These are phyloP conservation scores for Aschersonia sp. DNA, from an alignment of 2,329 filamentous ascomycete species.

Conservation along the genomic window DNA sequence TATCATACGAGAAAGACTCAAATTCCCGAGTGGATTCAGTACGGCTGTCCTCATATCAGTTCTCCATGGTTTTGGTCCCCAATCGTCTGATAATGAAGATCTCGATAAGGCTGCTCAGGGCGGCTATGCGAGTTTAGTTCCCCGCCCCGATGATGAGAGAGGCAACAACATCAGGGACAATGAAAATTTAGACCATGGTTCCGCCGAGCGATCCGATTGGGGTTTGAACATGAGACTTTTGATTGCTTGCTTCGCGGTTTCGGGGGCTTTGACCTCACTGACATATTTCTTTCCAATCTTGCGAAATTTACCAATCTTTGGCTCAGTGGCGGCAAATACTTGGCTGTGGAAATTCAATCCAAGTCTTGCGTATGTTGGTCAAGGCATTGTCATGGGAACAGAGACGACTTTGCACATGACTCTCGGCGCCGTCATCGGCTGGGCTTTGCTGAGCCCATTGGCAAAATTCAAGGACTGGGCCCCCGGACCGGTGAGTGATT, in stretches of 20 bases:
- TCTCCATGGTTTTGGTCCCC: conserved; percentile 50
- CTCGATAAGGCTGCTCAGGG: conserved; percentile 21
- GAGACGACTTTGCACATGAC: conserved; percentile 94
- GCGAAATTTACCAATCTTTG: conserved; percentile 78
- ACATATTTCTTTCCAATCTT: conserved; percentile 85
- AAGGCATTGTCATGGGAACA: conserved; percentile 97
- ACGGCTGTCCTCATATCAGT: conserved; percentile 89
- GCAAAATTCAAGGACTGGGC: conserved; percentile 84
- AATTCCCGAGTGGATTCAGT: conserved; percentile 90
- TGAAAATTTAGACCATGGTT: neutral
- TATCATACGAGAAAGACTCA: conserved; percentile 81
- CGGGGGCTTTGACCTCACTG: conserved; percentile 57
- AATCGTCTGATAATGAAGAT: conserved; percentile 17
- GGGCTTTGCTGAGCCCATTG: conserved; percentile 79
- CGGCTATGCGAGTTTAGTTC: conserved; percentile 27
- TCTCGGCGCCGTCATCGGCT: conserved; percentile 75
- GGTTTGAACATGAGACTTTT: conserved; percentile 38
- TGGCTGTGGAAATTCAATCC: conserved; percentile 98
- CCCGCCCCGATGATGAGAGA: conserved; percentile 10
- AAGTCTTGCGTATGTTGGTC: conserved; percentile 90
- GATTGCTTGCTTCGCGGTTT: conserved; percentile 41
- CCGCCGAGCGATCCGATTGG: conserved; percentile 14
- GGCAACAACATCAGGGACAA: no score
- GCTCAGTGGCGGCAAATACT: conserved; percentile 52
- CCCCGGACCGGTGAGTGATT: conserved; percentile 71